These are phyloP conservation scores for Pulicaria dysenterica DNA, from an alignment of 129 eudicot species.

Conservation along the genomic window DNA sequence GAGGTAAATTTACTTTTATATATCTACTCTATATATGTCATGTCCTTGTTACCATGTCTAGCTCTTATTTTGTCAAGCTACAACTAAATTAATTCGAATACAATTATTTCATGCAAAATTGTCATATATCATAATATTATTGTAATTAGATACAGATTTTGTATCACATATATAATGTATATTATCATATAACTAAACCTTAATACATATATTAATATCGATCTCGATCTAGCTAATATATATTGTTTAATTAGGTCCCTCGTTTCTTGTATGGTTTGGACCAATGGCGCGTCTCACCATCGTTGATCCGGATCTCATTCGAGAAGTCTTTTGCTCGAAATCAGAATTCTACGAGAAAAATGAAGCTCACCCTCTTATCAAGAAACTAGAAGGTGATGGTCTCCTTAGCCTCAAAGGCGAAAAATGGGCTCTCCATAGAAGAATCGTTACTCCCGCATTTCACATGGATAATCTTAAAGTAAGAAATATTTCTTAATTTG, in stretches of 20 bases:
- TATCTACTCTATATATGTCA: slow-evolving; percentile 1
- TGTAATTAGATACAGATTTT: slow-evolving; percentile 1
- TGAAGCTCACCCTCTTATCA: slow-evolving; percentile 75
- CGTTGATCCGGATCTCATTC: slow-evolving; percentile 78
- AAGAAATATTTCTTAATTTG: slow-evolving; percentile 21
- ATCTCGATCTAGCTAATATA: no score
- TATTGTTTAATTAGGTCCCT: slow-evolving; percentile 56
- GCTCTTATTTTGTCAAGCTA: not conserved
- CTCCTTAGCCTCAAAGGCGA: slow-evolving; percentile 84
- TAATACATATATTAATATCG: no score
- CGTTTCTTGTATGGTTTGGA: slow-evolving; percentile 90
- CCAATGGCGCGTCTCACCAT: slow-evolving; percentile 70
- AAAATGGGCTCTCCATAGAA: slow-evolving; percentile 95
- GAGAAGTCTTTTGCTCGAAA: slow-evolving; percentile 79
- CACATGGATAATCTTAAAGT: slow-evolving; percentile 94
- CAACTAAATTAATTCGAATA: not conserved
- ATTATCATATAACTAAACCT: no score
- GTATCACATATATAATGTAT: no score
- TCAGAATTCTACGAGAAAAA: slow-evolving; percentile 77
- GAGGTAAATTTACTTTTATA: slow-evolving; percentile 7
- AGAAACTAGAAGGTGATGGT: slow-evolving; percentile 92
- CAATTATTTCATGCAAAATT: slow-evolving; percentile 13
- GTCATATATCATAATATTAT: not conserved
- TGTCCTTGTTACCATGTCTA: slow-evolving; percentile 31
- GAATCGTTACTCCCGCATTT: slow-evolving; percentile 85